phyloP scores from a whole-genome alignment of 805 yeast species.

The Babjeviella inositovora region DNA sequence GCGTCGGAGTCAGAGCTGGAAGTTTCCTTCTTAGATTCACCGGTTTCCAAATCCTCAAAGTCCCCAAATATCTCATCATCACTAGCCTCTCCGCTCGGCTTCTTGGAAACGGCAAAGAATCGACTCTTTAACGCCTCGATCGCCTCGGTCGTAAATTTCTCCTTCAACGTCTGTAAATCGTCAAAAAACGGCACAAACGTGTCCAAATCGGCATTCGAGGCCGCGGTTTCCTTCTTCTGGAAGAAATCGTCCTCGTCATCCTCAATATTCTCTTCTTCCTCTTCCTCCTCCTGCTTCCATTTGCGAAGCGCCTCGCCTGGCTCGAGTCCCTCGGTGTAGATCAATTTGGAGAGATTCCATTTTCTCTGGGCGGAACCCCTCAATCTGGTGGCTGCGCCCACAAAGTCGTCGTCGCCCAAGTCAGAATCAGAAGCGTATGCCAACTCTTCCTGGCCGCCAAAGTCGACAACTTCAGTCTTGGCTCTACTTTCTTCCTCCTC shows the following conservation, averaged over 20 bases:
- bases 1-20: too few species aligned
- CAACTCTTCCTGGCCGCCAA: constrained; percentile 19
- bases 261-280: constrained; percentile 21
- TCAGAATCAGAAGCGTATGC: constrained; percentile 38
- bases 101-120: constrained; percentile 38
- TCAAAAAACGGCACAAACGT: constrained; percentile 17
- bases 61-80: constrained; percentile 39
- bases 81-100: constrained; percentile 19
- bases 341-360: constrained; percentile 71
- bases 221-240: constrained; percentile 21
- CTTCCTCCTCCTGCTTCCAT: constrained; percentile 46
- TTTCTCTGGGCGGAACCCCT: constrained; percentile 33
- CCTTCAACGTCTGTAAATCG: constrained; percentile 21
- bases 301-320: constrained; percentile 59
- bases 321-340: constrained; percentile 64
- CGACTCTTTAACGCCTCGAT: constrained; percentile 23
- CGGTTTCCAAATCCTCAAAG: constrained; percentile 33
- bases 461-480: constrained; percentile 29
- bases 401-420: constrained; percentile 12
- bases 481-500: constrained; percentile 21
- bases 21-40: constrained; percentile 7
- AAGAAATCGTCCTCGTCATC: constrained; percentile 41
- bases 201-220: constrained; percentile 16
- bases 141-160: constrained; percentile 28
- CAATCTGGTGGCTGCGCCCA: constrained; percentile 41